Evolutionary conservation across 2,329 filamentous ascomycete genomes (phyloP), one percentile per base, ranked within the genome.

Genomic region (Ophiostoma montium): DNA sequence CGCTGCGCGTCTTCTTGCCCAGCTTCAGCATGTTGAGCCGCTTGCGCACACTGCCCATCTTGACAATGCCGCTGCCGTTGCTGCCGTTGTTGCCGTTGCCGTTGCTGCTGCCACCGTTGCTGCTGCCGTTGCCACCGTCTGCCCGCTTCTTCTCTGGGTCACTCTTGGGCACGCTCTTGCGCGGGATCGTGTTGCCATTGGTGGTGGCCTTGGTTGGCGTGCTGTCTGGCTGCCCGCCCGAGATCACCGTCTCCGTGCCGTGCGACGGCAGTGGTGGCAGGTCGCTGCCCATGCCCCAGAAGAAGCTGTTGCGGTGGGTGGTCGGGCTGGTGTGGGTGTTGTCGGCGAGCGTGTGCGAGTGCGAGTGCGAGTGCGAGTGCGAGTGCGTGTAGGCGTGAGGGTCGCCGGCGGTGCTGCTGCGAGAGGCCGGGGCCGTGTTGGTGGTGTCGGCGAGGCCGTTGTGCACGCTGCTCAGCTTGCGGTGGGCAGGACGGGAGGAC

Each of bases 11-110:
- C 67, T 84, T 86, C 62, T 80, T 82, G 30, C 83, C 81, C 46
- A 88, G 71, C 62, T 83, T 85, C 59, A 94, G 70, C 58, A 88
- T 70, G 62, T 85, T 92, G 56, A 94, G 70, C 59, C 87, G 69
- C 67, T 87, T 90, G 65, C 82, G 79, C 56, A 94, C 76, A 51
- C 80, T 83, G 33, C 75, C 76, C 47, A 75, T 75, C 59, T 72
- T 71, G 50, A 64, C 61, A 35, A 67, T 59, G 4, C 66, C 63
- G 12, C 55, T 52, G 7, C 50, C 52, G 31, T 60, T 57, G 1
- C 12, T 18, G 9, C n/a, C 23, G 23, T 13, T 23, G 23, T 9
- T 16, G 16, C 16, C 43, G 19, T 18, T 13, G 43, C 32, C 19
- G 30, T n/a, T 10, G 47, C 16, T 31, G 18, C 35, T 15, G 23